These are phyloP conservation scores for Mycothermus thermophilus DNA, from an alignment of 495 filamentous ascomycete species.

Conservation along the genomic window DNA sequence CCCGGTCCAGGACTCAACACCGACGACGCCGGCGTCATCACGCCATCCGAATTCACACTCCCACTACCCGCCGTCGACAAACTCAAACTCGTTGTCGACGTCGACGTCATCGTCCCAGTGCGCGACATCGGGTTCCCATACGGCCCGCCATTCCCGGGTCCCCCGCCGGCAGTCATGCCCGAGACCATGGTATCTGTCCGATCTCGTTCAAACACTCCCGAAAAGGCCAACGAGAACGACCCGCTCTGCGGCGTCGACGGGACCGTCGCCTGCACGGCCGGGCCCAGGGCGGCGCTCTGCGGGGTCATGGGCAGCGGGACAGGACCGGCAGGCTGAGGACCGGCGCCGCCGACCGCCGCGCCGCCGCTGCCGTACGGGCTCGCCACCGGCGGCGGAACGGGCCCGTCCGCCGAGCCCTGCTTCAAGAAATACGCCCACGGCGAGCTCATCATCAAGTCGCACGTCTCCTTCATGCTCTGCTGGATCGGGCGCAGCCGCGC, in stretches of 20 bases:
- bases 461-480: constrained; percentile 58
- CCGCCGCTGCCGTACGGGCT: constrained; percentile 2
- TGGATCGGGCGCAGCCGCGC: constrained; percentile 63
- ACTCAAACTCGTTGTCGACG: constrained; percentile 16
- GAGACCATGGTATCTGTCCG: constrained; percentile 49
- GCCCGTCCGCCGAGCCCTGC: constrained; percentile 2
- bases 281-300: constrained; percentile 72
- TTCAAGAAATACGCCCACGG: constrained; percentile 52
- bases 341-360: constrained; percentile 10
- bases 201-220: constrained; percentile 55
- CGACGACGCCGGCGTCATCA: constrained; percentile 18
- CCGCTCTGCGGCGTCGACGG: constrained; percentile 63
- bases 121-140: constrained; percentile 20
- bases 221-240: constrained; percentile 49
- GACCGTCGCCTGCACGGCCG: constrained; percentile 78
- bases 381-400: not conserved
- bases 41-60: constrained; percentile 25
- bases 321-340: no score
- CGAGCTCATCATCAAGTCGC: constrained; percentile 56
- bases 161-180: constrained; percentile 23
- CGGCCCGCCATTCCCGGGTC: constrained; percentile 7
- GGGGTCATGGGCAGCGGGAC: constrained; percentile 46
- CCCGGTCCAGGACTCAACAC: constrained; percentile 26
- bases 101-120: constrained; percentile 32
- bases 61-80: no score